Conservation (phyloP, 2,329 filamentous ascomycete species). For the Lasiodiplodia theobromae region DNA sequence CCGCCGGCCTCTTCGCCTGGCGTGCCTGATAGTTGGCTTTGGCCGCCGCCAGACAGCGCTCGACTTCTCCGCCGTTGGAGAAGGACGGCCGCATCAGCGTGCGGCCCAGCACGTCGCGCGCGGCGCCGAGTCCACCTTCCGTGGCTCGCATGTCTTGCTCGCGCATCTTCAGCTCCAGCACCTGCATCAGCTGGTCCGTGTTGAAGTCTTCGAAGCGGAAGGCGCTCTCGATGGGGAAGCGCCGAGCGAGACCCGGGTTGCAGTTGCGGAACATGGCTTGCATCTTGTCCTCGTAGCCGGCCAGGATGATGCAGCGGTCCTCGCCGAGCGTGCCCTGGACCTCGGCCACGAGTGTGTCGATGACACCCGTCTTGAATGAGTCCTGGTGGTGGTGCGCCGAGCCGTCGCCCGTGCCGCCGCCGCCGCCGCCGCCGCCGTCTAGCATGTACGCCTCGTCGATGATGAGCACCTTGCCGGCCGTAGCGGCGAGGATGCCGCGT, state of each 20-base stretch:
- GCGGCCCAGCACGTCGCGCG: constrained; percentile 66
- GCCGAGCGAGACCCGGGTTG: constrained; percentile 72
- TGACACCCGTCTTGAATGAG: constrained; percentile 66
- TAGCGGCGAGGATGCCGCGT: constrained; percentile 71
- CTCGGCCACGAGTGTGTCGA: constrained; percentile 77
- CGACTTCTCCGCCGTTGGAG: constrained; percentile 76
- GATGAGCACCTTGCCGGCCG: constrained; percentile 75
- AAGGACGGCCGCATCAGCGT: constrained; percentile 70
- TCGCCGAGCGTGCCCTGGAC: constrained; percentile 74
- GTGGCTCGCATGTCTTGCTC: constrained; percentile 62
- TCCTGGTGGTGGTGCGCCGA: constrained; percentile 47
- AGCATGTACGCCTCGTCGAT: constrained; percentile 83
- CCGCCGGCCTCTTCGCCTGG: not conserved
- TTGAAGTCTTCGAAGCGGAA: constrained; percentile 75
- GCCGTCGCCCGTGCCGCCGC: constrained; percentile 6
- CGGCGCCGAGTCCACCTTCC: constrained; percentile 59
- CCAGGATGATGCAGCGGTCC: constrained; percentile 73
- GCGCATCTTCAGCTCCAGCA: constrained; percentile 70
- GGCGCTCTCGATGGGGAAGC: constrained; percentile 69
- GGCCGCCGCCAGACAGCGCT: constrained; percentile 67
- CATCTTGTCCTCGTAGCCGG: constrained; percentile 76
- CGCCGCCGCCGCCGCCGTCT: constrained; percentile 46
- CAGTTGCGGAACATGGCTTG: constrained; percentile 73
- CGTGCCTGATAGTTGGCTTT: constrained; percentile 61
- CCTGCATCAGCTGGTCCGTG: constrained; percentile 62